These are phyloP conservation scores for Ustilago cynodontis DNA, from an alignment of 1,284 basidiomycete genomes.

Conservation along the genomic window DNA sequence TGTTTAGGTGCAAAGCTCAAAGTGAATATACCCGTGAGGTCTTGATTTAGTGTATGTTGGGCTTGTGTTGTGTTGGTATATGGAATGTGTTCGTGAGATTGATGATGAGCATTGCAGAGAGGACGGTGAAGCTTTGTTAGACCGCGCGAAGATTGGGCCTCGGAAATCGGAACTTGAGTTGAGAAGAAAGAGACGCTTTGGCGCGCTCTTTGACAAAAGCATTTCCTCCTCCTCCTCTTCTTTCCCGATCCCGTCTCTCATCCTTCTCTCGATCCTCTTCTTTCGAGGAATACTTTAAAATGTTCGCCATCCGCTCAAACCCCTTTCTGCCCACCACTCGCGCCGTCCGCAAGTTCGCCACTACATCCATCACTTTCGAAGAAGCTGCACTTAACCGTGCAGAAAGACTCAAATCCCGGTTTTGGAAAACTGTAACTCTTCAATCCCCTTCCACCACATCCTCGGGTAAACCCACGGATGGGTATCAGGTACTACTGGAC, in stretches of 20 bases:
- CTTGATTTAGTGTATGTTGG: too few species aligned
- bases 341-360: not conserved
- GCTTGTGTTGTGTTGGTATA: too few species aligned
- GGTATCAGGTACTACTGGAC: constrained; percentile 82
- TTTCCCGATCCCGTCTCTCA: not conserved
- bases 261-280: not conserved
- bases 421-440: constrained; percentile 59
- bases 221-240: not conserved
- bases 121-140: not conserved
- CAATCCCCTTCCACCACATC: constrained; percentile 12
- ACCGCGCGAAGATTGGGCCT: not conserved
- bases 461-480: not conserved
- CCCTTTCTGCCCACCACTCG: not conserved
- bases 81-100: not conserved
- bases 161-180: constrained; percentile 5
- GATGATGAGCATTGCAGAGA: not conserved
- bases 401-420: constrained; percentile 51
- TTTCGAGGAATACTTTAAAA: not conserved
- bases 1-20: not conserved
- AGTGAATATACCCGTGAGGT: too few species aligned
- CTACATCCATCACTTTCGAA: constrained; percentile 8
- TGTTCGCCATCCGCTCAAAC: not conserved
- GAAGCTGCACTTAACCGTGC: constrained; percentile 38
- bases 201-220: not conserved
- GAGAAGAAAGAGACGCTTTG: constrained; percentile 9